These are phyloP conservation scores for Trichoderma sp. DNA, from an alignment of 2,329 filamentous ascomycete genomes.

Conservation along the genomic window DNA sequence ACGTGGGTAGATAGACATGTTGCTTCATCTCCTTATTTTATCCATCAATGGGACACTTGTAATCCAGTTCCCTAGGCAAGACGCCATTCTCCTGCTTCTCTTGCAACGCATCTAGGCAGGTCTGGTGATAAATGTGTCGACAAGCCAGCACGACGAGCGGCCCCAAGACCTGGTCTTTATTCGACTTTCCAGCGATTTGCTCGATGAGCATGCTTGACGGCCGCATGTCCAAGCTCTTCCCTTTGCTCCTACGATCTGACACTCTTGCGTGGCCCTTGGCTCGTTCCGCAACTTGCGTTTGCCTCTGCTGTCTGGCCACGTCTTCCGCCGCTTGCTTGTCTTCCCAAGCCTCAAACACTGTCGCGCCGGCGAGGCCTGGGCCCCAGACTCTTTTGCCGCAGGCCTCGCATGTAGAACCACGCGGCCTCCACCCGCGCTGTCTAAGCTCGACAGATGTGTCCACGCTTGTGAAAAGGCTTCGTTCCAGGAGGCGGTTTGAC, in stretches of 20 bases:
- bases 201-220: constrained; percentile 45
- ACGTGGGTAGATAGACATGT: background rate
- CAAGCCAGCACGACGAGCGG: constrained; percentile 69
- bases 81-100: constrained; percentile 53
- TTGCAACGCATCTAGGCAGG: constrained; percentile 67
- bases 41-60: constrained; percentile 60
- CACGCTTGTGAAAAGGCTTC: constrained; percentile 85
- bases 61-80: constrained; percentile 50
- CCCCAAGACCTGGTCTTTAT: constrained; percentile 56
- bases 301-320: constrained; percentile 46
- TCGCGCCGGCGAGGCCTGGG: constrained; percentile 70
- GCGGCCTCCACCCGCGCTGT: constrained; percentile 85
- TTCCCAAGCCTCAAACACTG: constrained; percentile 83
- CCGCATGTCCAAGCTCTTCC: constrained; percentile 44
- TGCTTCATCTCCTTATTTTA: background rate
- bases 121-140: constrained; percentile 69
- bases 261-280: constrained; percentile 41
- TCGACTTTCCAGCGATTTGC: constrained; percentile 29
- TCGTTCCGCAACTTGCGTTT: constrained; percentile 39
- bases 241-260: constrained; percentile 43
- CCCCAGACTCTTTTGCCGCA: constrained; percentile 87
- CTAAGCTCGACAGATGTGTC: constrained; percentile 71
- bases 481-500: constrained; percentile 82
- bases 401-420: constrained; percentile 82
- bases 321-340: constrained; percentile 54